Percentiles rank a stretch among this genome's conserved stretches.
phyloP scores from a whole-genome alignment of 2,329 filamentous ascomycete genomes.

The Aspergillus carbonarius region DNA sequence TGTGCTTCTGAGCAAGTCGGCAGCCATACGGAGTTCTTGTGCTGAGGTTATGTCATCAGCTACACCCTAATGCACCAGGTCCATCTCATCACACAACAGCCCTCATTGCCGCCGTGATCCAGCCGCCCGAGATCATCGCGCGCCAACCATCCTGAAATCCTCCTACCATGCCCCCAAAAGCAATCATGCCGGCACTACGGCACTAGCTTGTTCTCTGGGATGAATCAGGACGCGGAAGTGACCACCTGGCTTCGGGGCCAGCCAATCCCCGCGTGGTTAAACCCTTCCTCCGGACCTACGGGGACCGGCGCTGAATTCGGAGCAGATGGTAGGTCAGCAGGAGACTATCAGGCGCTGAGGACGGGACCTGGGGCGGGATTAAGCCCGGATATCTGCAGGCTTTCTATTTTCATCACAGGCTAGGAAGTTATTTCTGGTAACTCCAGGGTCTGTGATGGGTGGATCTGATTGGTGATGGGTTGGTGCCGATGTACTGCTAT shows the following conservation, averaged over 20 bases:
- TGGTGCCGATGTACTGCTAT: not conserved
- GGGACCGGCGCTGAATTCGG: not conserved
- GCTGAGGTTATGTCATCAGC: not conserved
- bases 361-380: not conserved
- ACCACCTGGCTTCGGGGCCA: not conserved
- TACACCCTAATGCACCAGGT: slow-evolving; percentile 9
- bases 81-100: slow-evolving; percentile 14
- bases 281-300: slow-evolving; percentile 1
- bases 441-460: not conserved
- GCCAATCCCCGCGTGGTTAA: not conserved
- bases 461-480: not conserved
- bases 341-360: not conserved
- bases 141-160: not conserved
- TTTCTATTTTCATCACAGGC: slow-evolving; percentile 7
- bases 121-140: slow-evolving; percentile 4
- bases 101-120: slow-evolving; percentile 19
- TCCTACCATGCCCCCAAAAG: not conserved
- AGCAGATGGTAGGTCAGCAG: not conserved
- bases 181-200: not conserved
- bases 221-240: not conserved
- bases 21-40: no score
- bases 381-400: not conserved
- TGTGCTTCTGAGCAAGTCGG: no score
- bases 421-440: slow-evolving; percentile 5
- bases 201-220: not conserved